These are phyloP conservation scores for Cladophialophora chaetospira DNA, from an alignment of 2,329 filamentous ascomycete species.

Conservation along the genomic window DNA sequence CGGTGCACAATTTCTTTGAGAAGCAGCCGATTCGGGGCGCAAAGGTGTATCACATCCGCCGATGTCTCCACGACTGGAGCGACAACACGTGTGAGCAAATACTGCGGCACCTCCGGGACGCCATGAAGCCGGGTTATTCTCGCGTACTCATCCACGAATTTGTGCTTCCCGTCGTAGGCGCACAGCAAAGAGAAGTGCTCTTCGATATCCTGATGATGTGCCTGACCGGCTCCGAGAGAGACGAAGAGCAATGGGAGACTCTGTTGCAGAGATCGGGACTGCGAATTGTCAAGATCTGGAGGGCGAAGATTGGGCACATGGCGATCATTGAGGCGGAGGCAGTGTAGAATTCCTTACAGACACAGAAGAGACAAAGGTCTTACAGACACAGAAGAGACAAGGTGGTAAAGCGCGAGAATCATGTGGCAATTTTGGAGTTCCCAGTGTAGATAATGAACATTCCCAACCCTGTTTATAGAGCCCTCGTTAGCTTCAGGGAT, in stretches of 20 bases:
- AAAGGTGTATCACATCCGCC: background rate
- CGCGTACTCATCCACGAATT: conserved; percentile 7
- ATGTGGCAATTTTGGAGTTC: too few relatives aligned
- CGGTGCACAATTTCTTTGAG: background rate
- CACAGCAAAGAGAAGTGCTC: background rate
- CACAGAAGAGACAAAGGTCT: background rate
- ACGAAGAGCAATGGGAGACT: background rate
- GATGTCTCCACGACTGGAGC: background rate
- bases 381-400: background rate
- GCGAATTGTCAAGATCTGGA: conserved; percentile 9
- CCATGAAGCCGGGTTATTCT: conserved; percentile 1
- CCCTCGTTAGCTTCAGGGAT: too few relatives aligned
- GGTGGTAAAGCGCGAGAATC: too few relatives aligned
- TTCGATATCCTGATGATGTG: conserved; percentile 10
- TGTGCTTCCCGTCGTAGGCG: conserved; percentile 5
- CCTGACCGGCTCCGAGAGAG: background rate
- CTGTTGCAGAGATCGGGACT: background rate
- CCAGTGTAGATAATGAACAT: too few relatives aligned
- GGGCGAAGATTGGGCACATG: background rate
- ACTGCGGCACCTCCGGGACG: background rate
- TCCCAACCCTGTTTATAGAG: too few relatives aligned
- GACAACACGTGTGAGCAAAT: background rate
- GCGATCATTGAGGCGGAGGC: background rate
- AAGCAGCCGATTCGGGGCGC: background rate
- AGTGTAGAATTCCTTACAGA: background rate